These are phyloP conservation scores for Debaryomyces tyrocola DNA, from an alignment of 805 yeast genomes.

Conservation along the genomic window DNA sequence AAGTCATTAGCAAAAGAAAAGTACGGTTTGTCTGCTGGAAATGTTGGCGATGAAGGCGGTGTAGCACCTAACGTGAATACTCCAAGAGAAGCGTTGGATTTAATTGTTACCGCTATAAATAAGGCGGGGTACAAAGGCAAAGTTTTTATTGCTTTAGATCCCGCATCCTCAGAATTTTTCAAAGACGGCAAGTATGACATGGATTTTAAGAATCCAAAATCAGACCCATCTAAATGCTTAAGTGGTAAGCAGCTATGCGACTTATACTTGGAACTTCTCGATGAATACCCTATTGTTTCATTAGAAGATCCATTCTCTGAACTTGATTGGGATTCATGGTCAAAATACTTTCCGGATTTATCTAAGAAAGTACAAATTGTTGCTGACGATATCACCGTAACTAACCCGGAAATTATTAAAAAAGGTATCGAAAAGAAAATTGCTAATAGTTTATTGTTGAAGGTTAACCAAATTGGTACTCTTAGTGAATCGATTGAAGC, in stretches of 20 bases:
- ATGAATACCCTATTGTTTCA: conserved; percentile 20
- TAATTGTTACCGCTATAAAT: conserved; percentile 17
- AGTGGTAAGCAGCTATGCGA: conserved; percentile 18
- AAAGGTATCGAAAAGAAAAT: conserved; percentile 20
- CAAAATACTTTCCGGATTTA: conserved; percentile 11
- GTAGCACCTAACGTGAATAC: conserved; percentile 20
- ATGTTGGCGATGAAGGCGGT: conserved; percentile 27
- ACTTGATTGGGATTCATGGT: conserved; percentile 24
- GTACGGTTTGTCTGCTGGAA: conserved; percentile 21
- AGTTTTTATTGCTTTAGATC: conserved; percentile 20
- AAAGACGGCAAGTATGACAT: conserved; percentile 20
- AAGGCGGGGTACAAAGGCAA: conserved; percentile 17
- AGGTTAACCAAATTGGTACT: conserved; percentile 24
- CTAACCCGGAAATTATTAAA: conserved; percentile 19
- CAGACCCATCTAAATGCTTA: conserved; percentile 15
- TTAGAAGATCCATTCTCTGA: conserved; percentile 24
- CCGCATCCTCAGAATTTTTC: conserved; percentile 22
- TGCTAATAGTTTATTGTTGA: conserved; percentile 19
- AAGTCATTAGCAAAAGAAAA: conserved; percentile 17
- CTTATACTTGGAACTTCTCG: conserved; percentile 15
- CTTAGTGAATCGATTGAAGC: conserved; percentile 19
- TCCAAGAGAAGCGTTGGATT: conserved; percentile 19
- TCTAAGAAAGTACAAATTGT: conserved; percentile 15
- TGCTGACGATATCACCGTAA: conserved; percentile 24
- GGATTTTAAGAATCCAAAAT: conserved; percentile 20